A percentile compares a stretch with the other conserved stretches of the same genome.
Evolutionary conservation across 192 early-diverging fungal genomes (phyloP).

Genomic region (Coemansia sp.): DNA sequence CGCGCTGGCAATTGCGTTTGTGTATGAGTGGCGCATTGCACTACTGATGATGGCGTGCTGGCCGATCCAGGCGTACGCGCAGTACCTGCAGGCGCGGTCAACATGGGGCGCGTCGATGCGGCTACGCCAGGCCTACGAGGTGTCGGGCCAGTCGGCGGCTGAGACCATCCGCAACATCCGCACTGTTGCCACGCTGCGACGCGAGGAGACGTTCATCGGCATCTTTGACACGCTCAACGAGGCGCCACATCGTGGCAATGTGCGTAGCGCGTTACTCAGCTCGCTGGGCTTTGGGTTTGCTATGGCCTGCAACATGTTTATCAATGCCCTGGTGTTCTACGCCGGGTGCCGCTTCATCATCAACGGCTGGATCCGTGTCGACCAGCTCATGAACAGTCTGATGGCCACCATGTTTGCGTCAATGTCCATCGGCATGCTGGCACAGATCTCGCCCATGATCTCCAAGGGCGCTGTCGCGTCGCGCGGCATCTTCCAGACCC

Average conservation of each 20-base stretch:
- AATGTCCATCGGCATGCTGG: constrained; percentile 56
- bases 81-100: constrained; percentile 60
- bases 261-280: constrained; percentile 46
- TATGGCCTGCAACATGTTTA: constrained; percentile 55
- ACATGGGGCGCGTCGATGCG: constrained; percentile 45
- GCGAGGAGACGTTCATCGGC: constrained; percentile 54
- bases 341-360: constrained; percentile 55
- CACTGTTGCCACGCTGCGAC: constrained; percentile 75
- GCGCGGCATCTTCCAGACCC: constrained; percentile 65
- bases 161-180: constrained; percentile 83
- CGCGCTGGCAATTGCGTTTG: constrained; percentile 53
- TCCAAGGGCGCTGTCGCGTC: constrained; percentile 81
- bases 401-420: constrained; percentile 59
- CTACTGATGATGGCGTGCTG: constrained; percentile 63
- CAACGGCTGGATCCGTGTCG: constrained; percentile 48
- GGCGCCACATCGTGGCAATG: constrained; percentile 44
- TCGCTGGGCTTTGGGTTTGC: constrained; percentile 55
- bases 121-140: constrained; percentile 64
- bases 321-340: constrained; percentile 60
- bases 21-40: constrained; percentile 59
- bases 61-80: constrained; percentile 66
- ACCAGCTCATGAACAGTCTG: constrained; percentile 41
- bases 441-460: constrained; percentile 56
- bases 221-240: constrained; percentile 53
- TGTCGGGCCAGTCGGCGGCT: constrained; percentile 67